A percentile compares a stretch with the other conserved stretches of the same genome.
These are phyloP conservation scores for Calonectria crousiana DNA, from an alignment of 2,329 filamentous ascomycete genomes.

Conservation along the genomic window DNA sequence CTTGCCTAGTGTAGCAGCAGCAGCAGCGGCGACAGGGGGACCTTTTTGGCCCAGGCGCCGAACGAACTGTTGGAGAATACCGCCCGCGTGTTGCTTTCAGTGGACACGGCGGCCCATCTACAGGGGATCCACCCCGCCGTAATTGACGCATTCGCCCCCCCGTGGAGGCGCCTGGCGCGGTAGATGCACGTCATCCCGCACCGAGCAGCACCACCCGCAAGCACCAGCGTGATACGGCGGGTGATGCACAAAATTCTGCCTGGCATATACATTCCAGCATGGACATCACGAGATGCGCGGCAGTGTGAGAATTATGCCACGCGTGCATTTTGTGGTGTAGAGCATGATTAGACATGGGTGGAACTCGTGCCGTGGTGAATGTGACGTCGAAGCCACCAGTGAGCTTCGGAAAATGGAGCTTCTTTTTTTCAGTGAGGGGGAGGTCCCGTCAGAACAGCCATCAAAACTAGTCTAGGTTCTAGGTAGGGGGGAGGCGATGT, in stretches of 20 bases:
- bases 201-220: conserved; percentile 5
- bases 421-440: neutral
- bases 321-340: conserved; percentile 5
- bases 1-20: conserved; percentile 6
- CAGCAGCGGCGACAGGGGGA: conserved; percentile 8
- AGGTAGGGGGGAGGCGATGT: neutral
- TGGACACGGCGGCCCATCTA: neutral
- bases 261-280: neutral
- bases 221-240: neutral
- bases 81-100: conserved; percentile 12
- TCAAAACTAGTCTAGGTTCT: conserved; percentile 8
- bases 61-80: conserved; percentile 41
- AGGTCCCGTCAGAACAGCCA: neutral
- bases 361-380: conserved; percentile 17
- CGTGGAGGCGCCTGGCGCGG: conserved; percentile 33
- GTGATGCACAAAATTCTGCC: conserved; percentile 14
- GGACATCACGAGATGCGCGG: conserved; percentile 8
- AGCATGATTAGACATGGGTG: conserved; percentile 12
- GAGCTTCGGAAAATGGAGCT: conserved; percentile 7
- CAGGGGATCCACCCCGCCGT: conserved; percentile 35
- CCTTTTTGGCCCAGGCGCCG: neutral
- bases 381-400: conserved; percentile 12
- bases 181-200: conserved; percentile 41
- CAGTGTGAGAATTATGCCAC: conserved; percentile 13
- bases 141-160: conserved; percentile 21